A percentile compares a stretch with the other conserved stretches of the same genome.
phyloP scores from a whole-genome alignment of 140 eudicot species.

The Ambrosia hybrid region DNA sequence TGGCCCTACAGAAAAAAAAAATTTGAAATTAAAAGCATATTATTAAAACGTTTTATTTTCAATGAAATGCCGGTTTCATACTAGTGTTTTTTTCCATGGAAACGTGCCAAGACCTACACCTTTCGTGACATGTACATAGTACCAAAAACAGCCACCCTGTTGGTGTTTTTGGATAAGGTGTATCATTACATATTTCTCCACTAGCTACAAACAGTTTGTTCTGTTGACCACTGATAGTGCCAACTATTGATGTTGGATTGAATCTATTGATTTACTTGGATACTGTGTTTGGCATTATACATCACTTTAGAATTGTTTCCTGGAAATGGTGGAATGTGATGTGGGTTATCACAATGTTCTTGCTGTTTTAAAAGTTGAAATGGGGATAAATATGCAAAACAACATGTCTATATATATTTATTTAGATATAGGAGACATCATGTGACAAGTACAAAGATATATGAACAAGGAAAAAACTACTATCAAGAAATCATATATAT shows the following conservation, averaged over 20 bases:
- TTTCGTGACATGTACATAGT: neutral
- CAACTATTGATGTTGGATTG: conserved; percentile 5
- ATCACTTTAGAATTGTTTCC: neutral
- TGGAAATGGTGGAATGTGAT: conserved; percentile 8
- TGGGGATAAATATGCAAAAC: neutral
- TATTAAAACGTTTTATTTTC: neutral
- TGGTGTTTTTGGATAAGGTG: conserved; percentile 2
- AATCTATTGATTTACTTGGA: neutral
- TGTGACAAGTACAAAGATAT: too few relatives aligned
- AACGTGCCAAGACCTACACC: conserved; percentile 1
- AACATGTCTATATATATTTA: too few relatives aligned
- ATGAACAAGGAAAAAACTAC: too few relatives aligned
- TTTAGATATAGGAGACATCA: too few relatives aligned
- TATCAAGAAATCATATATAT: too few relatives aligned
- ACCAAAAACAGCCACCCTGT: conserved; percentile 7
- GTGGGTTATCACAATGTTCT: conserved; percentile 2
- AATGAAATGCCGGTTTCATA: neutral
- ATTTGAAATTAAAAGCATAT: neutral
- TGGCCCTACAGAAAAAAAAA: neutral
- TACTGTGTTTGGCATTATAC: neutral
- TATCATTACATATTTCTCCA: conserved; percentile 1
- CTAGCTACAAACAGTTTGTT: conserved; percentile 13
- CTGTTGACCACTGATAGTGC: conserved; percentile 8
- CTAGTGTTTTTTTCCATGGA: neutral
- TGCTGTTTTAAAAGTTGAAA: conserved; percentile 6